Evolutionary conservation across 805 yeast genomes (phyloP).

Genomic region (Kuraishia ogatae): DNA sequence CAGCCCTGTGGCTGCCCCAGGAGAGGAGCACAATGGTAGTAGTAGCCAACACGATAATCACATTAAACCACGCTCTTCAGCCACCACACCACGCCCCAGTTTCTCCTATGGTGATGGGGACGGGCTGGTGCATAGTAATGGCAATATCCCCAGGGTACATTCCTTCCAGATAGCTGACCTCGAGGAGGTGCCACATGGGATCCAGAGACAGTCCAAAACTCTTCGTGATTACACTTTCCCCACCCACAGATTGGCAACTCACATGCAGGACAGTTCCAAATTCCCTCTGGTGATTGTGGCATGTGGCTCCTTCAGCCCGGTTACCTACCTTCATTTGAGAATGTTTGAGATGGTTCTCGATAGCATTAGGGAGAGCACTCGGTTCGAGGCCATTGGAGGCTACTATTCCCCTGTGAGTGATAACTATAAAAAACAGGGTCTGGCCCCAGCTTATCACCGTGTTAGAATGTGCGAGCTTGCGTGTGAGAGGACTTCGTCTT

Average conservation of each 20-base stretch:
- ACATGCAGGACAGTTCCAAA: conserved; percentile 64
- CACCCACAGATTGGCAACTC: conserved; percentile 69
- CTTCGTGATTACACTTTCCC: conserved; percentile 75
- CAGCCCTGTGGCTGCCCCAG: not conserved
- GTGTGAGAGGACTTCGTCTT: conserved; percentile 90
- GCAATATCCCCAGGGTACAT: conserved; percentile 33
- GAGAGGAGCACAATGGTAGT: not conserved
- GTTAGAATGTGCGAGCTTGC: conserved; percentile 98
- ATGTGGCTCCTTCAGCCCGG: conserved; percentile 95
- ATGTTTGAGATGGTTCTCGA: conserved; percentile 99
- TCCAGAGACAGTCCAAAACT: conserved; percentile 74
- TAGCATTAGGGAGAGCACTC: conserved; percentile 80
- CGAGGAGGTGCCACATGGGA: conserved; percentile 95
- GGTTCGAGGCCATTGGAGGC: conserved; percentile 95
- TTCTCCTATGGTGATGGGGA: not conserved
- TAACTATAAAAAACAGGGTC: conserved; percentile 86
- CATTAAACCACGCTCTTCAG: not conserved
- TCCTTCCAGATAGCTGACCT: conserved; percentile 78
- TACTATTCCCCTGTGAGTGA: conserved; percentile 93
- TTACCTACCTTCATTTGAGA: conserved; percentile 87
- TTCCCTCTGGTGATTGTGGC: conserved; percentile 92
- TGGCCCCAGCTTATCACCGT: conserved; percentile 82
- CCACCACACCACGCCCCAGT: not conserved
- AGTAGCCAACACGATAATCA: not conserved
- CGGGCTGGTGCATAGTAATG: not conserved